phyloP scores from a whole-genome alignment of 2,329 filamentous ascomycete species.

The Colletotrichum brevisporum region DNA sequence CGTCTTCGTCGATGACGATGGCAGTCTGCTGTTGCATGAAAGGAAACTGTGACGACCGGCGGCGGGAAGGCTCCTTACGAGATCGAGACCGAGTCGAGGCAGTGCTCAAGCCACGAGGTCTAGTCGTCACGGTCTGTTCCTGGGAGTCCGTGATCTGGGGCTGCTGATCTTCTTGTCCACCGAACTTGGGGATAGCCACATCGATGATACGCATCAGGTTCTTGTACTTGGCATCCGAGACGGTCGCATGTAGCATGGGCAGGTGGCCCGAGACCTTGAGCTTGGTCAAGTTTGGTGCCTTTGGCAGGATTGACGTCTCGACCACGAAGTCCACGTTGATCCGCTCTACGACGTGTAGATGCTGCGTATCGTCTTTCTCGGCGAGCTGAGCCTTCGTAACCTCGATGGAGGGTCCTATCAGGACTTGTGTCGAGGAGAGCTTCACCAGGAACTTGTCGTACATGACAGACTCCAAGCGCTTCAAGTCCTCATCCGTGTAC shows the following conservation, averaged over 20 bases:
- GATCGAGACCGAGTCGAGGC: constrained; percentile 61
- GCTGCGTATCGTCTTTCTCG: constrained; percentile 75
- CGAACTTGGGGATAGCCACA: constrained; percentile 90
- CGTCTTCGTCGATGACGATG: constrained; percentile 84
- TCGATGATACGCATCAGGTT: constrained; percentile 96
- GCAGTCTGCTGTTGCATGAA: constrained; percentile 81
- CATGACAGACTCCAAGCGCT: constrained; percentile 90
- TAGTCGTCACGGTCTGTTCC: constrained; percentile 46
- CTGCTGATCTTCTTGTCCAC: constrained; percentile 57
- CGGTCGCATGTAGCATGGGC: constrained; percentile 89
- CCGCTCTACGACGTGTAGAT: constrained; percentile 91
- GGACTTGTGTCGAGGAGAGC: constrained; percentile 91
- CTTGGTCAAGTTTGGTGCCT: constrained; percentile 92
- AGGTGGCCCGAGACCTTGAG: constrained; percentile 92
- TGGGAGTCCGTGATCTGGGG: constrained; percentile 41
- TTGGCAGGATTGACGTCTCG: constrained; percentile 97
- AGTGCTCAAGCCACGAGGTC: constrained; percentile 62
- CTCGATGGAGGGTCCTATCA: constrained; percentile 94
- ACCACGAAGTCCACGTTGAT: constrained; percentile 98
- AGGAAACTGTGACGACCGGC: constrained; percentile 80
- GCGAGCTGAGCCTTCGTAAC: constrained; percentile 87
- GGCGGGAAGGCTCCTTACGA: constrained; percentile 63
- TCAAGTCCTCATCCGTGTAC: constrained; percentile 91
- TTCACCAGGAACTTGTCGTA: constrained; percentile 98
- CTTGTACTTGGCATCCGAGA: constrained; percentile 98